These are phyloP conservation scores for Nephelium lappaceum DNA, from an alignment of 345 rosid species.

Conservation along the genomic window DNA sequence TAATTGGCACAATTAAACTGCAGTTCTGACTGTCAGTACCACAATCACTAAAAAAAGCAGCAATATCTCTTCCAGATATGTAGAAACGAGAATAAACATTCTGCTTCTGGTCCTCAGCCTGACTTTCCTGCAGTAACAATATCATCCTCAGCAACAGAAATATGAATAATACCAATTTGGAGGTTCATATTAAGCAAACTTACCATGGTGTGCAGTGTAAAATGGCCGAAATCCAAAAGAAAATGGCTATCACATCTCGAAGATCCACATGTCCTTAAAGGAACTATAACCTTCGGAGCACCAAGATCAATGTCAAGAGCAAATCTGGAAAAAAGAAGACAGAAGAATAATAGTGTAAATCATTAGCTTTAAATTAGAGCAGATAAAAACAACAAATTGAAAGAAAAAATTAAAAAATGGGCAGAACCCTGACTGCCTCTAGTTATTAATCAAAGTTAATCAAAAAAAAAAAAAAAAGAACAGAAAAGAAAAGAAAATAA, in stretches of 20 bases:
- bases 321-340: constrained; percentile 57
- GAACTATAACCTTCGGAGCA: constrained; percentile 96
- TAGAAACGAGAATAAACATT: constrained; percentile 84
- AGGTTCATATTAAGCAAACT: constrained; percentile 30
- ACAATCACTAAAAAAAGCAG: constrained; percentile 85
- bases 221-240: constrained; percentile 96
- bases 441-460: neutral
- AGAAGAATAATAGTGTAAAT: neutral
- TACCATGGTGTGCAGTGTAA: constrained; percentile 86
- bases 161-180: constrained; percentile 21
- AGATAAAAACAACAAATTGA: neutral
- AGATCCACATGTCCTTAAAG: constrained; percentile 67
- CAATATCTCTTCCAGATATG: constrained; percentile 95
- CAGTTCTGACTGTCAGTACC: constrained; percentile 51
- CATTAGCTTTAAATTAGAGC: neutral
- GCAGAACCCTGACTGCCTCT: neutral
- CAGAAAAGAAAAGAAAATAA: too few species aligned
- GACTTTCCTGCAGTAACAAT: constrained; percentile 62
- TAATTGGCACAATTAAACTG: constrained; percentile 42
- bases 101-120: constrained; percentile 76
- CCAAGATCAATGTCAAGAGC: constrained; percentile 97
- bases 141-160: constrained; percentile 26
- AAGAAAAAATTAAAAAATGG: neutral
- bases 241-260: constrained; percentile 75
- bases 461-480: neutral